Evolutionary conservation across 805 yeast genomes (phyloP).

Genomic region (Soucietia sequanensis): DNA sequence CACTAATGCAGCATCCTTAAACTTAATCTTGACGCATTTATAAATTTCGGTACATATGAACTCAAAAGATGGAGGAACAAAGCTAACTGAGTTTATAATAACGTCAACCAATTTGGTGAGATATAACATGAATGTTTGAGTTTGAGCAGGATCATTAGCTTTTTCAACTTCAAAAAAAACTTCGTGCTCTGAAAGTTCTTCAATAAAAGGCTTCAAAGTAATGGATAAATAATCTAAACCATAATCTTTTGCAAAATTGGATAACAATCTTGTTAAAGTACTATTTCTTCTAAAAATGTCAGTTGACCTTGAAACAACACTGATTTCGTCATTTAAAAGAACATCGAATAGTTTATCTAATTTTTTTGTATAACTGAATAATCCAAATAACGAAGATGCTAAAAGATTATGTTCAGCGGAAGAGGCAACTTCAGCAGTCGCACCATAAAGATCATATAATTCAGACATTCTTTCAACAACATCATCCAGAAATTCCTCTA

Average conservation of each 20-base stretch:
- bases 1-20: constrained; percentile 56
- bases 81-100: constrained; percentile 52
- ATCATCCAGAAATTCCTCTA: constrained; percentile 28
- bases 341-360: constrained; percentile 49
- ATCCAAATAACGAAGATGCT: constrained; percentile 60
- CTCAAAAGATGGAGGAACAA: constrained; percentile 70
- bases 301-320: constrained; percentile 56
- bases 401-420: constrained; percentile 67
- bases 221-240: constrained; percentile 57
- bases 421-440: constrained; percentile 63
- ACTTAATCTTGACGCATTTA: constrained; percentile 54
- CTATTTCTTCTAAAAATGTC: constrained; percentile 80
- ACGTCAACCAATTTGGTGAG: constrained; percentile 56
- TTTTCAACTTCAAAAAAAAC: constrained; percentile 69
- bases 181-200: constrained; percentile 46
- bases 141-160: constrained; percentile 30
- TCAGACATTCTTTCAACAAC: constrained; percentile 27
- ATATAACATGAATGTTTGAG: constrained; percentile 53
- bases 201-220: constrained; percentile 56
- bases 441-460: constrained; percentile 45
- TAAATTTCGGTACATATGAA: constrained; percentile 68
- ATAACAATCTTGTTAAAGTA: constrained; percentile 74
- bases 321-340: constrained; percentile 62
- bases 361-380: constrained; percentile 42
- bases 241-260: constrained; percentile 65